Base-by-base conservation (phyloP, 2,329 filamentous ascomycete species). In the Epichloe sibirici region DNA sequence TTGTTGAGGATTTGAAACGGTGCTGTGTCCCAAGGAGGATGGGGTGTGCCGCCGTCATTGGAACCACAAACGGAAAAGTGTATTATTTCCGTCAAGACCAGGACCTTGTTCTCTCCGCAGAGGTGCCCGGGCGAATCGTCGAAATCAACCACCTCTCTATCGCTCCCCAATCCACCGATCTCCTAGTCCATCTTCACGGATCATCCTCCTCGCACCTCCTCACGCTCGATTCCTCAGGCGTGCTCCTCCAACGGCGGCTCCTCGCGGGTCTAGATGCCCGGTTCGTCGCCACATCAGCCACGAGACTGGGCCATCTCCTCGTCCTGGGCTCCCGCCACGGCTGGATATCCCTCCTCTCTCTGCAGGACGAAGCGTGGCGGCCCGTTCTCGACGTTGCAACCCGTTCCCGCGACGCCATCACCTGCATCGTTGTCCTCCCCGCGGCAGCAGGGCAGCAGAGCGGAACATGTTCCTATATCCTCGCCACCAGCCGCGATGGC, bases 401-500 rank as follows among this genome's bases (percentile, higher is more conserved):
- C 21, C 71, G 66, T n/a, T 69, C 65, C 44, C 68, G 69, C 37
- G 77, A 94, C 61, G 78, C 85, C 7, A 79, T 95, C 44, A 91
- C 86, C 3, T 75, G 76, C 39, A 78, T 95, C 35, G 59, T 74
- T 0, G 67, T 74, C 9, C 69, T 81, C 1, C 69, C 71, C 0
- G 56, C 59, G 11, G 13, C 13, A 57, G 60, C 51, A 44, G 21
- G 48, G 42, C 34, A 34, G 17, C 39, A 57, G 59, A 51, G 45
- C 48, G 23, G 17, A 48, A 42, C 31, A 44, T 28, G 57, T n/a
- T 51, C 56, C 12, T 74, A 79, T 53, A 74, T 95, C 43, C 67
- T 91, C 13, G 84, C 85, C 0, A 88, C 86, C 3, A 85, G 85
- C 40, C 80, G 90, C 51, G 86, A 95, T 64, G 88, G 89, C 2